Evolutionary conservation across 2,329 filamentous ascomycete genomes (phyloP).

Genomic region (Hypoxylon sp.): DNA sequence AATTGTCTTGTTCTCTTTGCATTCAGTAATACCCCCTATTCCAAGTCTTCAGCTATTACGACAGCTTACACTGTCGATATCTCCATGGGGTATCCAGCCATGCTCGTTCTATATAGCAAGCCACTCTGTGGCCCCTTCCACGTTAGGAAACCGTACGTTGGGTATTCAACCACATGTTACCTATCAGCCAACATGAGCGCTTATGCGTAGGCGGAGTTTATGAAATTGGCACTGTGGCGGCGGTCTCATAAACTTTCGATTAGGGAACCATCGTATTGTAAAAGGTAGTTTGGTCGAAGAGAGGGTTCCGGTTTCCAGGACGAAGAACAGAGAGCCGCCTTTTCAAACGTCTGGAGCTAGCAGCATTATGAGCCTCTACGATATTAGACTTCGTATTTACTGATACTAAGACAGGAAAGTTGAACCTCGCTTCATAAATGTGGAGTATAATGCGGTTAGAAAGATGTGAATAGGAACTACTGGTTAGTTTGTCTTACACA

Average conservation of each 20-base stretch:
- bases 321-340: not conserved
- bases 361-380: not conserved
- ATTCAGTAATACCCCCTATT: not conserved
- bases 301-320: not conserved
- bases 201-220: not conserved
- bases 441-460: not conserved
- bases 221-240: not conserved
- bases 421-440: not conserved
- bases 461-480: not conserved
- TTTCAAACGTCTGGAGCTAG: not conserved
- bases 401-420: not conserved
- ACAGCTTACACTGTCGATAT: not conserved
- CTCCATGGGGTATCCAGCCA: not conserved
- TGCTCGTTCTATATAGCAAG: not conserved
- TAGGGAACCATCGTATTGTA: slow-evolving; percentile 1
- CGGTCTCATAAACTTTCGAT: slow-evolving; percentile 15
- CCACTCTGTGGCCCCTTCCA: not conserved
- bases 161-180: not conserved
- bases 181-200: not conserved
- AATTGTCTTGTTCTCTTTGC: not conserved
- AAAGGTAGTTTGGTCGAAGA: not conserved
- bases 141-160: not conserved
- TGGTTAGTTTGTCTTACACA: not conserved
- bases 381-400: not conserved
- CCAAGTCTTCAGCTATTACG: not conserved